These are phyloP conservation scores for Fusarium brevicatenulatum DNA, from an alignment of 2,329 filamentous ascomycete genomes.

Conservation along the genomic window DNA sequence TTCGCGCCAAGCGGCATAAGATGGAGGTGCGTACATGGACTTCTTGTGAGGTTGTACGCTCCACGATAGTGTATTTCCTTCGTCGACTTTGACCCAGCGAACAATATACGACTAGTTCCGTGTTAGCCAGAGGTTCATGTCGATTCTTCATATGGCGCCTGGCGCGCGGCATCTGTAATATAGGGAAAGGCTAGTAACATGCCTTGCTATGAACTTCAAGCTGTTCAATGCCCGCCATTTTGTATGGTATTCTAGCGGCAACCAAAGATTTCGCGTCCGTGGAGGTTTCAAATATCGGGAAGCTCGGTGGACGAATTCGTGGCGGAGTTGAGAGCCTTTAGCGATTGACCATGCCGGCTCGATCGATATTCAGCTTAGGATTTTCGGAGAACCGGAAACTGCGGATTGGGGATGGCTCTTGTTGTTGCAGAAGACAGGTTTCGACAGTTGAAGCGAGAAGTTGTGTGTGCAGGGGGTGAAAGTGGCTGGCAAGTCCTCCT, in stretches of 20 bases:
- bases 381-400: slow-evolving; percentile 26
- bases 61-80: slow-evolving; percentile 95
- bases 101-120: slow-evolving; percentile 91
- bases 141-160: not conserved
- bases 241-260: slow-evolving; percentile 30
- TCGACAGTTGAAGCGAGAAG: slow-evolving; percentile 14
- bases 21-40: slow-evolving; percentile 72
- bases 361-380: slow-evolving; percentile 25
- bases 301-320: slow-evolving; percentile 18
- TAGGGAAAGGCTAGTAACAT: slow-evolving; percentile 39
- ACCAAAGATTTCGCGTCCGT: slow-evolving; percentile 12
- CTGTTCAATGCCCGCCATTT: slow-evolving; percentile 95
- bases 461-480: slow-evolving; percentile 21
- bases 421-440: slow-evolving; percentile 29
- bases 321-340: slow-evolving; percentile 33
- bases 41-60: slow-evolving; percentile 98
- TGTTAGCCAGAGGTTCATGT: slow-evolving; percentile 35
- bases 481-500: slow-evolving; percentile 27
- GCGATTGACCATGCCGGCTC: slow-evolving; percentile 35
- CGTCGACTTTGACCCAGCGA: slow-evolving; percentile 92
- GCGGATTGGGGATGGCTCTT: slow-evolving; percentile 19
- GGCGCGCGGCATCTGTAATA: not conserved
- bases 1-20: not conserved
- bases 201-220: slow-evolving; percentile 98
- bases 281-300: not conserved